phyloP scores from a whole-genome alignment of 2,329 filamentous ascomycete genomes.

The Diaporthe ilicicola region DNA sequence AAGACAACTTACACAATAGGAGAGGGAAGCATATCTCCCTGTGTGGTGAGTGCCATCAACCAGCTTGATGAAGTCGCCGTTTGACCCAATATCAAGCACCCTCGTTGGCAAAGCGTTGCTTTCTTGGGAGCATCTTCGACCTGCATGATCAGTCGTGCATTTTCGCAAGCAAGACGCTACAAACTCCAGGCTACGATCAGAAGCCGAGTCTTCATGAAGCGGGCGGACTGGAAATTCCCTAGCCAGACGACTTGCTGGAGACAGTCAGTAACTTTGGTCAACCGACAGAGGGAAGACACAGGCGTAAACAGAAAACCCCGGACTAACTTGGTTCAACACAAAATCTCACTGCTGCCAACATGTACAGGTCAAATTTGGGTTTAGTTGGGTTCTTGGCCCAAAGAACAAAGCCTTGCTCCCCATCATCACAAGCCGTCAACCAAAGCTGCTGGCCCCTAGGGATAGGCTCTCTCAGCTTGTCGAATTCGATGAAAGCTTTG shows the following conservation, averaged over 20 bases:
- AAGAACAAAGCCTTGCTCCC: conserved; percentile 1
- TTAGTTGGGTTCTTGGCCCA: background rate
- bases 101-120: conserved; percentile 7
- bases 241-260: background rate
- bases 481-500: background rate
- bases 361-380: background rate
- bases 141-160: background rate
- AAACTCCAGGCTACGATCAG: background rate
- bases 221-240: background rate
- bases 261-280: background rate
- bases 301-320: background rate
- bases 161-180: background rate
- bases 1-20: conserved; percentile 32
- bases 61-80: conserved; percentile 29
- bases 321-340: background rate
- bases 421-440: background rate
- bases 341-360: conserved; percentile 14
- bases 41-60: conserved; percentile 22
- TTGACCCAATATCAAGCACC: conserved; percentile 27
- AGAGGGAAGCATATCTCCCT: conserved; percentile 32
- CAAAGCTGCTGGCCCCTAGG: background rate
- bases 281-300: background rate
- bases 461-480: background rate
- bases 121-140: background rate
- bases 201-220: background rate